These are phyloP conservation scores for Penicillium nordicum DNA, from an alignment of 2,329 filamentous ascomycete species.

Conservation along the genomic window DNA sequence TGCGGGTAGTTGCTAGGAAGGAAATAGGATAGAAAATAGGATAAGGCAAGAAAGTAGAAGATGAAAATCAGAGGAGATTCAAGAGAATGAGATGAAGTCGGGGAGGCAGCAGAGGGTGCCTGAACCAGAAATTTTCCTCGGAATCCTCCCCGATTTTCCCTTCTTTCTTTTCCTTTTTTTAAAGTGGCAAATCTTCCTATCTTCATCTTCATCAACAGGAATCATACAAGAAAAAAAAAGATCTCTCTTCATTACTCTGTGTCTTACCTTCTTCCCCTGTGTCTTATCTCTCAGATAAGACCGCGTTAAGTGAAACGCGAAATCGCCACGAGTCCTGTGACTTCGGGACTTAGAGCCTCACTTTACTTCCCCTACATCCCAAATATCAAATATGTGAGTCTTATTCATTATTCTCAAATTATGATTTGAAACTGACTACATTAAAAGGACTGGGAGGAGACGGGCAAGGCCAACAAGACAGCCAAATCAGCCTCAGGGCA, in stretches of 20 bases:
- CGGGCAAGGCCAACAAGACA: constrained; percentile 17
- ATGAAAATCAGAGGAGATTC: neutral
- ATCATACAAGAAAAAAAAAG: neutral
- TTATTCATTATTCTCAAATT: neutral
- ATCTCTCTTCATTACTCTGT: neutral
- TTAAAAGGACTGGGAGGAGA: constrained; percentile 31
- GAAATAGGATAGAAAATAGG: neutral
- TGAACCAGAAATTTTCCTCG: constrained; percentile 25
- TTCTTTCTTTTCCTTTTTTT: neutral
- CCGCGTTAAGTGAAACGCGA: constrained; percentile 45
- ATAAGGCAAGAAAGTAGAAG: neutral
- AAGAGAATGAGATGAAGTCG: constrained; percentile 7
- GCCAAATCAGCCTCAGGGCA: constrained; percentile 22
- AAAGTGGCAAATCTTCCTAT: neutral
- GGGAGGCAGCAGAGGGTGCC: constrained; percentile 12
- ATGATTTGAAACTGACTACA: neutral
- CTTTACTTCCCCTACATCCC: neutral
- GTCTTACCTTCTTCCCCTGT: neutral
- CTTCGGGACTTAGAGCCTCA: neutral
- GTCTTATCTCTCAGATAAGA: constrained; percentile 18
- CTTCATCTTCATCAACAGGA: neutral
- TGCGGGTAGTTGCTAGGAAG: neutral
- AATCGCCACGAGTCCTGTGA: constrained; percentile 38
- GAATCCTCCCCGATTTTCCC: neutral
- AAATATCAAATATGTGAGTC: constrained; percentile 2